phyloP scores from a whole-genome alignment of 1,284 basidiomycete species.

The Polyporus tsugae region DNA sequence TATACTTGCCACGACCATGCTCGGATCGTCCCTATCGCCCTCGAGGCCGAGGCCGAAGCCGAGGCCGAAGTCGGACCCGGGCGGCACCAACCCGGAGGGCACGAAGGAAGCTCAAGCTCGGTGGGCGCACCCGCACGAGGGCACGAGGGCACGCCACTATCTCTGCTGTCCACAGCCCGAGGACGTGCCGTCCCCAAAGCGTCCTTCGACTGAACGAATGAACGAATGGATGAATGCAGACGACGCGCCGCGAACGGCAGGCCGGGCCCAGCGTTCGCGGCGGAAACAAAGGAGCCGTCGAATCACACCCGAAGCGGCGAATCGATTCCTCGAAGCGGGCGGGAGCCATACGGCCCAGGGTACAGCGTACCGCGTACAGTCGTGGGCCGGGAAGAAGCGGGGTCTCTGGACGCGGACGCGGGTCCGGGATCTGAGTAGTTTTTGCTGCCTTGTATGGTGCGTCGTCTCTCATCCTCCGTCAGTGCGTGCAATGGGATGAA shows the following conservation, averaged over 20 bases:
- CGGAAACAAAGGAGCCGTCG: background rate
- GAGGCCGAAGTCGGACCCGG: background rate
- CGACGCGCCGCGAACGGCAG: conserved; percentile 4
- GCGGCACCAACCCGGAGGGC: background rate
- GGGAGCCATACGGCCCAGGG: background rate
- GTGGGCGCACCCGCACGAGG: background rate
- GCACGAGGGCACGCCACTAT: background rate
- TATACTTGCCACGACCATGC: background rate
- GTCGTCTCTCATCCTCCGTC: background rate
- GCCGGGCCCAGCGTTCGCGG: background rate
- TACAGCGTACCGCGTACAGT: background rate
- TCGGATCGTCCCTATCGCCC: background rate
- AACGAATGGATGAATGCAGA: background rate
- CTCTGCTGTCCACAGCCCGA: background rate
- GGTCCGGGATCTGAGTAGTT: background rate
- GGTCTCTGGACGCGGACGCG: background rate
- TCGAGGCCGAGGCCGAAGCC: background rate
- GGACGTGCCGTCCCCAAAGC: background rate
- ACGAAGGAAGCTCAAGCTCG: background rate
- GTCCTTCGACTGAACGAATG: too few relatives aligned
- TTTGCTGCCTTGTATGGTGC: background rate
- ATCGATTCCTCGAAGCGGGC: conserved; percentile 1
- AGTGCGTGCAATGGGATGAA: background rate
- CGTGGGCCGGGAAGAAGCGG: background rate
- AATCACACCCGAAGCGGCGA: background rate